Base-by-base conservation (phyloP, 305 asterid genomes). In the Fraxinus xanthoxyloides region DNA sequence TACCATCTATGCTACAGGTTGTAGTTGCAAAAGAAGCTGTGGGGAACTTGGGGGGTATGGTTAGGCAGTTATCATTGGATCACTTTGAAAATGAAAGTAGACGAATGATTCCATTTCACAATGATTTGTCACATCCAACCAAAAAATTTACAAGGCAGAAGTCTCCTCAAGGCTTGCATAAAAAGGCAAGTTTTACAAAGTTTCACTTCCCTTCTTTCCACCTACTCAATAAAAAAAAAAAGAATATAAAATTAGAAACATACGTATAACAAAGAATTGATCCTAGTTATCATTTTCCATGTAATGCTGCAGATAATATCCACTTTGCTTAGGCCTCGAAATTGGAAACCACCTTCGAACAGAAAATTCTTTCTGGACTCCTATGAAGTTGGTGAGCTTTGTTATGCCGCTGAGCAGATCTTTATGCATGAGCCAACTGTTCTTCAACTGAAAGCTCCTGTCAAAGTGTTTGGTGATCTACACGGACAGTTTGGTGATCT, bases 401-500 rank as follows among this genome's bases (percentile, higher is more conserved):
- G 99, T 86, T 92, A 93, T 87, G 98, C 98, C 82, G 97, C 98
- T 61, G 99, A 97, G 92, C 98, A 93, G 94, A 93, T 97, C 82
- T 97, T 97, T 90, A 92, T 92, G 97, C 93, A 93, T 26, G 99
- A 97, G 91, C 94, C 89, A 19, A 95, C 99, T 5, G 99, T 97
- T 86, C 99, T 97, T 86, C 98, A 97, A 88, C 85, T 97, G 87
- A 97, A 93, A 89, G 98, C 99, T 86, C 99, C 99, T 54, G 88
- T 97, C 77, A 97, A 97, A 90, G 97, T 97, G 76, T 97, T 97
- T 69, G 99, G 99, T 81, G 99, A 97, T 90, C 98, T 97, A 73
- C 99, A 97, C 79, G 99, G 99, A 75, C 99, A 97, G 89, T 97
- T 97, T 86, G 98, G 98, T 86, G 99, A 97, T 87, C 84, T 97